A percentile compares a stretch with the other conserved stretches of the same genome.
Evolutionary conservation across 2,329 filamentous ascomycete genomes (phyloP).

Genomic region (Fusarium brevicatenulatum): DNA sequence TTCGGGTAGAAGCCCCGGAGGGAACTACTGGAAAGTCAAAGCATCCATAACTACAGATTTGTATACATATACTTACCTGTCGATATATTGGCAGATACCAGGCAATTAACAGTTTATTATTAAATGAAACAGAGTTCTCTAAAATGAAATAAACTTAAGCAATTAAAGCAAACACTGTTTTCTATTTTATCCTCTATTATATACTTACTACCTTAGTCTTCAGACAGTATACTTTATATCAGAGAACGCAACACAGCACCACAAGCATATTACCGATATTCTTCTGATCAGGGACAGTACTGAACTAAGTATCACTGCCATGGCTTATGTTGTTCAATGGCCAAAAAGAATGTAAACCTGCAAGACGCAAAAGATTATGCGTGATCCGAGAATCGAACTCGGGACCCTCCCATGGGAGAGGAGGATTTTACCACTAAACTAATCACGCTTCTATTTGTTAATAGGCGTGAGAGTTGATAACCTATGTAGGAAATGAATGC

Average conservation of each 20-base stretch:
- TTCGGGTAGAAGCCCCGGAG: slow-evolving; percentile 1
- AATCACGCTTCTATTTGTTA: slow-evolving; percentile 43
- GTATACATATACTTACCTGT: neutral
- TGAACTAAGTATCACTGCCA: neutral
- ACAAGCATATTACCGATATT: neutral
- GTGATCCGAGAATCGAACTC: slow-evolving; percentile 52
- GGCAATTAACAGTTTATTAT: neutral
- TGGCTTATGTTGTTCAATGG: too few relatives aligned
- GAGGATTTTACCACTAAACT: slow-evolving; percentile 54
- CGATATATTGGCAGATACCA: too few relatives aligned
- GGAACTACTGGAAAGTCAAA: neutral
- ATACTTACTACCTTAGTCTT: neutral
- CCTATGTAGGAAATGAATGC: neutral
- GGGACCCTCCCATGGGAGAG: slow-evolving; percentile 52
- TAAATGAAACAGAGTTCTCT: neutral
- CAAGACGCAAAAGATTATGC: slow-evolving; percentile 36
- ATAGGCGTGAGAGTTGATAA: neutral
- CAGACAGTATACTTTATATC: neutral
- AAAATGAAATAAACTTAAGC: neutral
- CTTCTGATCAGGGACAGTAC: too few relatives aligned
- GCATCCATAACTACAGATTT: neutral
- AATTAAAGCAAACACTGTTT: neutral
- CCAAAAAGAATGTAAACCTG: neutral
- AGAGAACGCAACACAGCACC: neutral
- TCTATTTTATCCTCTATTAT: neutral